Base-by-base conservation (phyloP, 345 rosid genomes). In the Erysimum cheiranthoides region DNA sequence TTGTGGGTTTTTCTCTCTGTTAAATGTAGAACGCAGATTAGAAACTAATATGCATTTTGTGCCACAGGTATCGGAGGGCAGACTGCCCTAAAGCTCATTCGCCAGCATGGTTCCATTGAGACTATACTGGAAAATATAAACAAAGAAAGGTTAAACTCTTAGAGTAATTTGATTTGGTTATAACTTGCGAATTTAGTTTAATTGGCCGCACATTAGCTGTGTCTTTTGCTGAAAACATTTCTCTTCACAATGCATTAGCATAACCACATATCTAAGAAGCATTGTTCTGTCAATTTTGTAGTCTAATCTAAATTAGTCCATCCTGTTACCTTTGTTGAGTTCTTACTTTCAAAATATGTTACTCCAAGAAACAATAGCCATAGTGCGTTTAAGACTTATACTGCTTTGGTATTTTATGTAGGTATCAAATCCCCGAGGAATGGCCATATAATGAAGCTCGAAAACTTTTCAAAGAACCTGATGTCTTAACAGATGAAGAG, bases 381-480 rank as follows among this genome's bases (percentile, higher is more conserved):
- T n/a, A 6, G 18, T 50, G 36, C 4, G 45, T 40, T 31, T 8
- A 69, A 14, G 16, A 32, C 5, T 5, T 51, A 42, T 38, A 21
- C 51, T 59, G 36, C 17, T 34, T 40, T 72, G 50, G 25, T 73
- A 17, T 54, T 2, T 30, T 43, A 45, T 21, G 45, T 76, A 95
- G 97, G 84, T 92, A 95, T 73, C 90, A 83, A 69, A 84, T 95
- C 83, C 90, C 97, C 2, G 97, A 85, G 64, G 87, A 84, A 60
- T 95, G 97, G 97, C 97, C 97, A 45, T 92, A 90, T 82, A 81
- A 83, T 74, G 93, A 88, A 84, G 99, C 97, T 62, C 86, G 90
- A 2, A 57, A 25, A 60, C 90, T 95, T 66, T 95, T 95, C 50
- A 90, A 89, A 75, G 96, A 95, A 70, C 99, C 98, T 34, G 66